Conservation (phyloP, 75 land plant genomes). For the Pseudotsuga menziesii region DNA sequence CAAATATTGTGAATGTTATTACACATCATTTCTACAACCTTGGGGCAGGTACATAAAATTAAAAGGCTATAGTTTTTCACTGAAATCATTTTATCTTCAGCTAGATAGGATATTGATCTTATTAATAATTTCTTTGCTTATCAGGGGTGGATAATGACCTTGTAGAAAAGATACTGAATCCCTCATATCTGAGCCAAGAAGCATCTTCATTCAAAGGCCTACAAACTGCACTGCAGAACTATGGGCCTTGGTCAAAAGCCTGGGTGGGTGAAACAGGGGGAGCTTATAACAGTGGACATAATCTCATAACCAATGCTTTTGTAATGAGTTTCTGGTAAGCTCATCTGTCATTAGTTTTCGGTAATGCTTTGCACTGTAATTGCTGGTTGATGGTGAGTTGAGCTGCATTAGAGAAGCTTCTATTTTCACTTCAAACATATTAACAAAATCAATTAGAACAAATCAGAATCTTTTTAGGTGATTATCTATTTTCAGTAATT, state of each 20-base stretch:
- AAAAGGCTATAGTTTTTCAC: too few species aligned
- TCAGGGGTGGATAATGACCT: slow-evolving; percentile 61
- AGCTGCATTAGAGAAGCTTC: too few species aligned
- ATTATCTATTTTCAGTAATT: too few species aligned
- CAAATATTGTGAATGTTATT: slow-evolving; percentile 48
- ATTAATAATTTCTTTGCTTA: too few species aligned
- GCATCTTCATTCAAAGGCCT: slow-evolving; percentile 34
- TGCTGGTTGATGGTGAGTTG: too few species aligned
- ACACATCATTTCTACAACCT: slow-evolving; percentile 91
- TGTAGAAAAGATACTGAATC: slow-evolving; percentile 61
- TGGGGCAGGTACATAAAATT: slow-evolving; percentile 57
- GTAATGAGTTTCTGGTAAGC: slow-evolving; percentile 79
- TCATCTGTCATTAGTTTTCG: too few species aligned
- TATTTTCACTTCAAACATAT: too few species aligned
- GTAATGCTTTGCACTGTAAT: too few species aligned
- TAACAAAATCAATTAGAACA: too few species aligned
- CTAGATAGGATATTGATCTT: too few species aligned
- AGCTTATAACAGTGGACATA: slow-evolving; percentile 86
- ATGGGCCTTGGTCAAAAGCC: slow-evolving; percentile 56
- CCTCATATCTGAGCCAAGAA: slow-evolving; percentile 31
- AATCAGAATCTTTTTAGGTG: too few species aligned
- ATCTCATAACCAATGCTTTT: slow-evolving; percentile 63
- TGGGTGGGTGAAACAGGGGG: slow-evolving; percentile 98
- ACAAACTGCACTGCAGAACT: slow-evolving; percentile 13
- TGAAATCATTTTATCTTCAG: too few species aligned